phyloP scores from a whole-genome alignment of 192 early-diverging fungal genomes.

The Linnemannia hyalina region DNA sequence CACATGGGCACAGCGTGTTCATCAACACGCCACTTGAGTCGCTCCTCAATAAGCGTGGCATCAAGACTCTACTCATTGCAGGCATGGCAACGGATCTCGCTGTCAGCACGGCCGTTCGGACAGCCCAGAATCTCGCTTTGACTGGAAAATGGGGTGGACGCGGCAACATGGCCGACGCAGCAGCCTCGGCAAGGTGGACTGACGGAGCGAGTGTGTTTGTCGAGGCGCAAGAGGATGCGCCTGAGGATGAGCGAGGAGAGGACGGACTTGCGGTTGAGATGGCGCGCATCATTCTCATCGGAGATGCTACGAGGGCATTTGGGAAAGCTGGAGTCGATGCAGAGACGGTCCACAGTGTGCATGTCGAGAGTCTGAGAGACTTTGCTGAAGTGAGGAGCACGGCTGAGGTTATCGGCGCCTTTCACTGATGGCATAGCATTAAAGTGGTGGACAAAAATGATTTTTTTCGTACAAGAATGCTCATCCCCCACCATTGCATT shows the following conservation, averaged over 20 bases:
- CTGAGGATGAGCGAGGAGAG: slow-evolving; percentile 31
- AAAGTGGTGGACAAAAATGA: too few relatives aligned
- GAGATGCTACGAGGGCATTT: slow-evolving; percentile 34
- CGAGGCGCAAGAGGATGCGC: slow-evolving; percentile 28
- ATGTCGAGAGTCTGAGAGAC: slow-evolving; percentile 32
- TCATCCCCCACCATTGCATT: too few relatives aligned
- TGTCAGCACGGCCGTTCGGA: slow-evolving; percentile 31
- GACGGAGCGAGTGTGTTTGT: slow-evolving; percentile 34
- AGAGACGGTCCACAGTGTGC: slow-evolving; percentile 28
- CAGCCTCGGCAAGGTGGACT: slow-evolving; percentile 32
- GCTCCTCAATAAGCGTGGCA: slow-evolving; percentile 30
- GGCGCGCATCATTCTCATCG: slow-evolving; percentile 33
- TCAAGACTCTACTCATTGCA: slow-evolving; percentile 32
- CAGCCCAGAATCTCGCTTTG: slow-evolving; percentile 36
- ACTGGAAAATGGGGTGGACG: slow-evolving; percentile 33
- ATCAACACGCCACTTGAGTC: slow-evolving; percentile 37
- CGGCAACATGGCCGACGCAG: slow-evolving; percentile 32
- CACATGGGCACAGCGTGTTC: slow-evolving; percentile 31
- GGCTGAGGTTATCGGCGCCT: slow-evolving; percentile 36
- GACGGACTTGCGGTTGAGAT: slow-evolving; percentile 29
- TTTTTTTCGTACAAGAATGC: too few relatives aligned
- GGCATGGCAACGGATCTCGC: slow-evolving; percentile 31
- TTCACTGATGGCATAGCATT: slow-evolving; percentile 26
- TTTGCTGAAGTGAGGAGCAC: slow-evolving; percentile 38
- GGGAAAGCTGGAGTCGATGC: slow-evolving; percentile 30